phyloP scores from a whole-genome alignment of 768 basidiomycete species.

The Mycena vitilis region DNA sequence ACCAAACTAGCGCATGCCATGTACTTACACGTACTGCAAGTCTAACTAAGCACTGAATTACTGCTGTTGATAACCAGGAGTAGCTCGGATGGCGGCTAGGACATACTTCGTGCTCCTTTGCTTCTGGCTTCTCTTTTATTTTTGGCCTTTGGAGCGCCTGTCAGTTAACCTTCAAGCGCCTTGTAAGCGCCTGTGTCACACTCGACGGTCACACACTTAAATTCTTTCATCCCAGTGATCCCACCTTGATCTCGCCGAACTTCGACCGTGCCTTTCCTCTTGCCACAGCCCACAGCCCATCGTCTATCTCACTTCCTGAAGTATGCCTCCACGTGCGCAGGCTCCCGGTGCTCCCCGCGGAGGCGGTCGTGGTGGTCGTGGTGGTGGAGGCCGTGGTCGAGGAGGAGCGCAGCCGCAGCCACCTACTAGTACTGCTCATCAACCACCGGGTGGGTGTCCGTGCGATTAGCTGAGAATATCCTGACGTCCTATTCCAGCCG shows the following conservation, averaged over 20 bases:
- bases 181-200: not conserved
- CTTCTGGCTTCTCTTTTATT: too few species aligned
- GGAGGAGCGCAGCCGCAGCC: not conserved
- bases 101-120: too few species aligned
- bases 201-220: not conserved
- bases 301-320: not conserved
- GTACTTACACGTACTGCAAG: too few species aligned
- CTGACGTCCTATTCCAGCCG: not conserved
- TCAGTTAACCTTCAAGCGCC: too few species aligned
- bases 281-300: too few species aligned
- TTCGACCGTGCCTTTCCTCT: not conserved
- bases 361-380: constrained; percentile 4
- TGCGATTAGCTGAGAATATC: too few species aligned
- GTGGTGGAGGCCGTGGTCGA: not conserved
- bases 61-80: too few species aligned
- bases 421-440: constrained; percentile 13
- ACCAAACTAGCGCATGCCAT: too few species aligned
- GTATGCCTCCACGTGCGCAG: constrained; percentile 17
- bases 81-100: too few species aligned
- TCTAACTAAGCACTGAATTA: too few species aligned
- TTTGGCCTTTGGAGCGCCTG: too few species aligned
- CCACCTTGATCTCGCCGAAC: not conserved
- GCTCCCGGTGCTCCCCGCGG: not conserved
- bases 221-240: not conserved
- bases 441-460: not conserved